Conservation (phyloP, 768 basidiomycete genomes). For the Astraeus odoratus region DNA sequence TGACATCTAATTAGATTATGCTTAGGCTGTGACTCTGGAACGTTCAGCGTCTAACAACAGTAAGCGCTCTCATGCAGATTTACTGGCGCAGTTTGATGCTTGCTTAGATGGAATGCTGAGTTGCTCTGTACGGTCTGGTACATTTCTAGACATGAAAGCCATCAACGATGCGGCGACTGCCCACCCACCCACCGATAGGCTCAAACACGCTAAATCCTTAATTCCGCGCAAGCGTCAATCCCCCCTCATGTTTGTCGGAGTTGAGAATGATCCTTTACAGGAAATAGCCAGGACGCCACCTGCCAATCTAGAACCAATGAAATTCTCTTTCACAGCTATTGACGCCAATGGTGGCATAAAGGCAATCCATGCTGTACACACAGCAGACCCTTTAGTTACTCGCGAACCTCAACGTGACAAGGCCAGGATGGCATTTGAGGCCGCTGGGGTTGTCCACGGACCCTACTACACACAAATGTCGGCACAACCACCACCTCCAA, state of each 20-base stretch:
- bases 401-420: not conserved
- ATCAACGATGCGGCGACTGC: not conserved
- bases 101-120: not conserved
- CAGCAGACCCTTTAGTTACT: not conserved
- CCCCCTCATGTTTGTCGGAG: constrained; percentile 14
- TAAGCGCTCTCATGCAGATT: not conserved
- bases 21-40: not conserved
- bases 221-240: constrained; percentile 34
- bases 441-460: not conserved
- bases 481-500: not conserved
- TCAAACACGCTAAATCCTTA: constrained; percentile 23
- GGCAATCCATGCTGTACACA: not conserved
- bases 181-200: constrained; percentile 16
- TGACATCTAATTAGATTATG: not conserved
- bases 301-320: constrained; percentile 16
- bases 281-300: not conserved
- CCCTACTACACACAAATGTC: not conserved
- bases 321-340: constrained; percentile 19
- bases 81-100: constrained; percentile 5
- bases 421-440: not conserved
- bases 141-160: not conserved
- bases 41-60: not conserved
- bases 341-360: constrained; percentile 12
- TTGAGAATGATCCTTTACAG: constrained; percentile 3
- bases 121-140: not conserved